Conservation (phyloP, 108 stramenopile species). For the Cyclotella kingstonii region DNA sequence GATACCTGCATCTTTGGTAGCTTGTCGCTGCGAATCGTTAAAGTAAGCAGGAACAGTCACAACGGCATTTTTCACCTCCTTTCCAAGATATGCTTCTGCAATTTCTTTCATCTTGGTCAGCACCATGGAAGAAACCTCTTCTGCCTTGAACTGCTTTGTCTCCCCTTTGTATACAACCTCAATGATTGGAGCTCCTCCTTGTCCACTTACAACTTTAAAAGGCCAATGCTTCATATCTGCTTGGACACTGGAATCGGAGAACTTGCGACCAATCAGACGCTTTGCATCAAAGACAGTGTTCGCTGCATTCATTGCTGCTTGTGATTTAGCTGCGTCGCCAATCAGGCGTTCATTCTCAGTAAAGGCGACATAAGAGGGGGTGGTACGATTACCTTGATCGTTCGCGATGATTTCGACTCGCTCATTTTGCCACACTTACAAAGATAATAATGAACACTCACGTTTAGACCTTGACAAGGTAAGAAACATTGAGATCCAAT, state of each 20-base stretch:
- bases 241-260: slow-evolving; percentile 90
- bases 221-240: slow-evolving; percentile 98
- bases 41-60: slow-evolving; percentile 99
- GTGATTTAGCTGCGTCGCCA: slow-evolving; percentile 97
- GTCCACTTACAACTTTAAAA: slow-evolving; percentile 87
- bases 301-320: slow-evolving; percentile 98
- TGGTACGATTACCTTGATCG: slow-evolving; percentile 99
- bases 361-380: slow-evolving; percentile 99
- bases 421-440: slow-evolving; percentile 99
- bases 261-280: slow-evolving; percentile 97
- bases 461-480: too few relatives aligned
- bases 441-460: too few relatives aligned
- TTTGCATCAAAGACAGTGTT: slow-evolving; percentile 99
- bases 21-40: slow-evolving; percentile 99
- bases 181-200: slow-evolving; percentile 92
- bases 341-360: slow-evolving; percentile 98
- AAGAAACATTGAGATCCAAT: too few relatives aligned
- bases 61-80: slow-evolving; percentile 99
- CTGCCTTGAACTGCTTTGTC: slow-evolving; percentile 95
- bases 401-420: slow-evolving; percentile 99
- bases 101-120: slow-evolving; percentile 98
- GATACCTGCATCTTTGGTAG: slow-evolving; percentile 99
- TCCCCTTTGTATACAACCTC: slow-evolving; percentile 96
- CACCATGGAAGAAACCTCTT: slow-evolving; percentile 99
- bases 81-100: slow-evolving; percentile 98